phyloP scores from a whole-genome alignment of 495 filamentous ascomycete species.

The Rhypophila decipiens region DNA sequence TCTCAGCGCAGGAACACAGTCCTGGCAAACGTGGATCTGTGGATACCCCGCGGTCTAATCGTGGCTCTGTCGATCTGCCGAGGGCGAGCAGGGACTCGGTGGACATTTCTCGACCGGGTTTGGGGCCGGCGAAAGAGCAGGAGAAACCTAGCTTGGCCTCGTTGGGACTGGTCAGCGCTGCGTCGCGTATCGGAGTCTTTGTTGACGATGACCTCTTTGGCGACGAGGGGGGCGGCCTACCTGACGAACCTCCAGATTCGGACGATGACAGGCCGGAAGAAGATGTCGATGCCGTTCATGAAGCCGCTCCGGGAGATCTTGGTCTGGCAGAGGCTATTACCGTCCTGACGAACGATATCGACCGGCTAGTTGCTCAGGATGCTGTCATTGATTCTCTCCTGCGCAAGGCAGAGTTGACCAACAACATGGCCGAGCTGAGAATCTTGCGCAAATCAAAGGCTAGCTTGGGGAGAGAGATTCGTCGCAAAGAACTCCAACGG shows the following conservation, averaged over 20 bases:
- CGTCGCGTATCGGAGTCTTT: slow-evolving; percentile 80
- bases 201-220: slow-evolving; percentile 87
- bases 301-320: slow-evolving; percentile 92
- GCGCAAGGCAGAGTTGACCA: slow-evolving; percentile 91
- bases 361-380: slow-evolving; percentile 81
- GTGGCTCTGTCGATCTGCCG: slow-evolving; percentile 51
- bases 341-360: slow-evolving; percentile 76
- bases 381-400: slow-evolving; percentile 86
- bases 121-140: slow-evolving; percentile 37
- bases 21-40: slow-evolving; percentile 23
- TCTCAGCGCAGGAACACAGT: slow-evolving; percentile 39
- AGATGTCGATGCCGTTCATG: slow-evolving; percentile 77
- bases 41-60: slow-evolving; percentile 23
- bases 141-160: slow-evolving; percentile 83
- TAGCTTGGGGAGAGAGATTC: slow-evolving; percentile 85
- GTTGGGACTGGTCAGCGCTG: slow-evolving; percentile 77
- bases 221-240: slow-evolving; percentile 79
- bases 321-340: slow-evolving; percentile 90
- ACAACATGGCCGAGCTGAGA: slow-evolving; percentile 86
- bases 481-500: slow-evolving; percentile 89
- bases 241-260: slow-evolving; percentile 76
- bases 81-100: slow-evolving; percentile 46
- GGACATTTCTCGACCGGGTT: slow-evolving; percentile 38
- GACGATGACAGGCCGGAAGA: slow-evolving; percentile 55
- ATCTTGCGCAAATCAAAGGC: slow-evolving; percentile 92